These are phyloP conservation scores for Cladophialophora carrionii DNA, from an alignment of 2,329 filamentous ascomycete genomes.

Conservation along the genomic window DNA sequence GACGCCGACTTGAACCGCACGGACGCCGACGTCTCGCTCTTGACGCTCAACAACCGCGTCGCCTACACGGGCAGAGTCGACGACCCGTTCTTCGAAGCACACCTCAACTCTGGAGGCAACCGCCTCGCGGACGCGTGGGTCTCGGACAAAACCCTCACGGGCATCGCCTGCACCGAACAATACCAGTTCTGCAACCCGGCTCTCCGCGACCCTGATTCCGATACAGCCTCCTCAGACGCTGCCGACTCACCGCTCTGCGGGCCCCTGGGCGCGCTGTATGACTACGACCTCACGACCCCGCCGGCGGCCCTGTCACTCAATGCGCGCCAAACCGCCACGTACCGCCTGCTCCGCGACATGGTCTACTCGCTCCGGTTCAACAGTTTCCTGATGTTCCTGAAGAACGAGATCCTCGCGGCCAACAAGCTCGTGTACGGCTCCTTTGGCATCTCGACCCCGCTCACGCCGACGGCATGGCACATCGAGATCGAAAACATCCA, in stretches of 20 bases:
- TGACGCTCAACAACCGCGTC: constrained; percentile 30
- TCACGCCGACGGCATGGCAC: constrained; percentile 14
- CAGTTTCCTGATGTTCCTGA: constrained; percentile 15
- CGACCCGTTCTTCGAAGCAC: constrained; percentile 36
- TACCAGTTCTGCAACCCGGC: constrained; percentile 37
- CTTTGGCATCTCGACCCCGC: constrained; percentile 18
- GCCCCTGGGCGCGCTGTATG: constrained; percentile 5
- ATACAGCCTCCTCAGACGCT: background rate
- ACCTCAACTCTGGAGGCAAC: background rate
- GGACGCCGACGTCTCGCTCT: constrained; percentile 35
- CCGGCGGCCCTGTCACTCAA: constrained; percentile 7
- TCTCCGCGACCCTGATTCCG: too few relatives aligned
- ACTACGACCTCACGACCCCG: background rate
- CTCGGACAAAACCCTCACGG: constrained; percentile 7
- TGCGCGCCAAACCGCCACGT: constrained; percentile 7
- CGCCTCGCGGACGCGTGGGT: constrained; percentile 19
- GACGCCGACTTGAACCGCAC: constrained; percentile 33
- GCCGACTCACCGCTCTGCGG: constrained; percentile 24
- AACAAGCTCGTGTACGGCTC: constrained; percentile 18
- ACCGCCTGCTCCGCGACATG: constrained; percentile 9
- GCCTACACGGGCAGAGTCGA: constrained; percentile 24
- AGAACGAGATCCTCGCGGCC: constrained; percentile 16
- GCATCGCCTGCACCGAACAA: constrained; percentile 35
- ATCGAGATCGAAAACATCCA: constrained; percentile 18
- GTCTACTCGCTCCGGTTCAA: constrained; percentile 19